Evolutionary conservation across 2,329 filamentous ascomycete genomes (phyloP).

Genomic region (Claviceps paspali): DNA sequence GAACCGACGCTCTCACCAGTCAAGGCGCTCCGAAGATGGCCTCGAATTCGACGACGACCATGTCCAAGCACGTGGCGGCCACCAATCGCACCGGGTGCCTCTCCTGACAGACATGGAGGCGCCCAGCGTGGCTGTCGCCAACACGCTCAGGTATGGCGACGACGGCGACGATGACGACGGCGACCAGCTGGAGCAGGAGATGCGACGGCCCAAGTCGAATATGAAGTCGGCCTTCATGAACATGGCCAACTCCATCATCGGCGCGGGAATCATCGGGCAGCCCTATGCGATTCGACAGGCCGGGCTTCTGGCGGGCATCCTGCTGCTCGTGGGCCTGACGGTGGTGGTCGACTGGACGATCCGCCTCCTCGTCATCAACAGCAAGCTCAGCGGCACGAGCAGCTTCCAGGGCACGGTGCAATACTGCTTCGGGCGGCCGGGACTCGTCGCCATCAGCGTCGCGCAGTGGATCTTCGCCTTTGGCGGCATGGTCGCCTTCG

Average conservation of each 20-base stretch:
- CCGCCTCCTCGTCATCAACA: conserved; percentile 90
- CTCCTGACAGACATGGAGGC: conserved; percentile 73
- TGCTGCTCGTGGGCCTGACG: conserved; percentile 67
- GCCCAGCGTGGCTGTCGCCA: conserved; percentile 56
- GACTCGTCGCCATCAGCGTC: conserved; percentile 72
- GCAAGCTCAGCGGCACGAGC: conserved; percentile 83
- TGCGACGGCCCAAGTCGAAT: conserved; percentile 62
- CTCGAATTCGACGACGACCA: conserved; percentile 29
- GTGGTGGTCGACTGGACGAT: conserved; percentile 94
- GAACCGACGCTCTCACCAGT: conserved; percentile 8
- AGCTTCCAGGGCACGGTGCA: conserved; percentile 94
- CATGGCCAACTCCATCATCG: conserved; percentile 98
- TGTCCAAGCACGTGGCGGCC: conserved; percentile 34
- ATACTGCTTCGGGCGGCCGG: conserved; percentile 80
- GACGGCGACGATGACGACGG: conserved; percentile 22
- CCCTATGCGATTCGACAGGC: conserved; percentile 94
- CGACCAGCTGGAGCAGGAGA: conserved; percentile 37
- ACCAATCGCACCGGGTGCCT: conserved; percentile 41
- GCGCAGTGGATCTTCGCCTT: conserved; percentile 99
- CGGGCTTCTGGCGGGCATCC: conserved; percentile 63
- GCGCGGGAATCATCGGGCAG: conserved; percentile 62
- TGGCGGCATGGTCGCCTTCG: conserved; percentile 96
- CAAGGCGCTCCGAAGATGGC: conserved; percentile 21
- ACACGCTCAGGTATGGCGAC: conserved; percentile 27
- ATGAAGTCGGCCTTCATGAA: conserved; percentile 93